These are phyloP conservation scores for Discostella stelligeroides DNA, from an alignment of 108 stramenopile species.

Conservation along the genomic window DNA sequence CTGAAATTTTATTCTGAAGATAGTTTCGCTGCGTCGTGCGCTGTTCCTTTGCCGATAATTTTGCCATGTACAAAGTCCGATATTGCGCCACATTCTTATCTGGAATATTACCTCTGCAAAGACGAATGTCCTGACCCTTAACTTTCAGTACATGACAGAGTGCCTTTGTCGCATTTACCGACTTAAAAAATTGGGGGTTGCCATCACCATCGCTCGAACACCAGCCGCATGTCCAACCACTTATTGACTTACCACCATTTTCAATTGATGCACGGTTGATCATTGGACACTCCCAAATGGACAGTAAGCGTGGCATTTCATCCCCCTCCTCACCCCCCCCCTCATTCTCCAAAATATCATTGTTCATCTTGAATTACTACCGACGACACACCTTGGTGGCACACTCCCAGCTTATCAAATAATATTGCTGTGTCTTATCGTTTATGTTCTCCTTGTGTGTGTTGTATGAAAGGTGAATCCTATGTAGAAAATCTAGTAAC, in stretches of 20 bases:
- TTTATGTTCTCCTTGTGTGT: no score
- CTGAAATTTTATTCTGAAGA: not conserved
- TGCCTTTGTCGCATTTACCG: constrained; percentile 3
- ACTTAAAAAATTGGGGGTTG: not conserved
- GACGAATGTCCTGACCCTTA: not conserved
- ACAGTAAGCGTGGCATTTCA: no score
- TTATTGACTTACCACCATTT: not conserved
- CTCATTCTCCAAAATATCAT: no score
- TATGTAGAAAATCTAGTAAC: no score
- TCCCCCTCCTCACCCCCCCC: no score
- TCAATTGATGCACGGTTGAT: not conserved
- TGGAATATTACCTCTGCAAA: not conserved
- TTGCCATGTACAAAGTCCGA: not conserved
- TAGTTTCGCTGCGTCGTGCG: not conserved
- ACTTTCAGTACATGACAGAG: not conserved
- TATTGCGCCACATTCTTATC: not conserved
- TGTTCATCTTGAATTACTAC: no score
- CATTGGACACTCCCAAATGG: constrained; percentile 8
- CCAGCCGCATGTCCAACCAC: constrained; percentile 5
- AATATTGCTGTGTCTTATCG: no score
- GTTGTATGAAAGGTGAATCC: no score
- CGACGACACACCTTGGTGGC: no score
- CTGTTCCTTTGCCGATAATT: not conserved
- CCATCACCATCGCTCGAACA: not conserved
- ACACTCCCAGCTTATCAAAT: no score